Evolutionary conservation across 1,284 basidiomycete genomes (phyloP), one percentile per base, ranked within the genome.

Genomic region (Ganoderma lingzhi): DNA sequence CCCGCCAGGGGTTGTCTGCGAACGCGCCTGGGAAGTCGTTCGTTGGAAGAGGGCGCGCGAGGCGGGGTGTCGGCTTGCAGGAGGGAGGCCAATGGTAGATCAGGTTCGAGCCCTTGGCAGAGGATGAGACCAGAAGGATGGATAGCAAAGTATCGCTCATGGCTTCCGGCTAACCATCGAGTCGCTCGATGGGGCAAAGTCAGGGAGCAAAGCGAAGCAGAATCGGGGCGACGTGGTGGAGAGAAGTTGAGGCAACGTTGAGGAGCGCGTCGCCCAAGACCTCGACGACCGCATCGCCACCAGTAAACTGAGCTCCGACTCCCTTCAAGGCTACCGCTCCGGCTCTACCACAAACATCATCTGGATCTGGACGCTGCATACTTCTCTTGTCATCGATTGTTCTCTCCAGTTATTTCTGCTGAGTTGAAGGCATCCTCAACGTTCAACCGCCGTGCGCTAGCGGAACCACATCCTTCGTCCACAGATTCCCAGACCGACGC

Each of bases 21-120:
- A 87, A 85, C 39, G 86, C 81, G 35, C 86, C 82, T 63, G 82
- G 85, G 32, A 80, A 78, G 51, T 84, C 80, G 63, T 82, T 76
- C 15, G 81, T 79, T 6, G 90, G 90, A 59, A 84, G 83, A 0
- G 92, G 86, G 59, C 92, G 88, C 67, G 87, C 86, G 44, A 94
- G 84, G 68, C 93, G 84, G 2, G 87, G 84, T 14, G 86, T 84
- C 12, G 85, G 79, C 15, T 81, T 76, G 19, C 92, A 92, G 8
- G 80, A 82, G 19, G 91, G 89, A 1, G 93, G 93, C 92, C 92
- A 95, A 74, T 89, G 85, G 76, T 88, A 94, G 53, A 92, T 89
- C 1, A 94, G 81, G 73, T 84, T 91, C 9, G 90, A 88, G 19
- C 90, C 93, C 76, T 90, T 92, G 4, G 92, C 90, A 8, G 93